Conservation (phyloP, 2,329 filamentous ascomycete genomes). For the Drechslerella coelobrocha region DNA sequence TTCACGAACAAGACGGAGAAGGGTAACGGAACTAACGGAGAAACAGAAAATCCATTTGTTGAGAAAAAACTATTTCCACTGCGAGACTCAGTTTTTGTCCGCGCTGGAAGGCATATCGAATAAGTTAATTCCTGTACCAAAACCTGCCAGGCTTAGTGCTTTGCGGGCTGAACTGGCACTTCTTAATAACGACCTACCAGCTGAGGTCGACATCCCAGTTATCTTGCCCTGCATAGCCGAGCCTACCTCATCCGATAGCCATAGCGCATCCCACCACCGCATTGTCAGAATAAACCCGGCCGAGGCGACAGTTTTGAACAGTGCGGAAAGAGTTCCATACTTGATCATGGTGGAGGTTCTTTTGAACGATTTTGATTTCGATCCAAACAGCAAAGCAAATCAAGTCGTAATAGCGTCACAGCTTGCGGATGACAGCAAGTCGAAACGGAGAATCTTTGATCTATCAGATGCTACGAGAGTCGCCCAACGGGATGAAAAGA, state of each 20-base stretch:
- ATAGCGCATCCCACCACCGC: slow-evolving; percentile 77
- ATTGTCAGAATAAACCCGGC: slow-evolving; percentile 84
- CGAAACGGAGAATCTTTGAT: slow-evolving; percentile 70
- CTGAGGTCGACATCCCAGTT: slow-evolving; percentile 82
- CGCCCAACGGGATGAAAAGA: slow-evolving; percentile 59
- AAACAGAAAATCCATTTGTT: slow-evolving; percentile 74
- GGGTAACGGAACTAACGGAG: slow-evolving; percentile 64
- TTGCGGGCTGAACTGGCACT: slow-evolving; percentile 80
- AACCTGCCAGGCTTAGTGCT: slow-evolving; percentile 79
- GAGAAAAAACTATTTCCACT: slow-evolving; percentile 82
- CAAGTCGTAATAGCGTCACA: slow-evolving; percentile 68
- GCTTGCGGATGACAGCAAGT: slow-evolving; percentile 63
- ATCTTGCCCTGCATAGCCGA: slow-evolving; percentile 73
- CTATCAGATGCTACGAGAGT: slow-evolving; percentile 70
- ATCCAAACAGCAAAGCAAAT: slow-evolving; percentile 76
- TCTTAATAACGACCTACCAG: slow-evolving; percentile 79
- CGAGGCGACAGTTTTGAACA: slow-evolving; percentile 83
- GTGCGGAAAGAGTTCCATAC: slow-evolving; percentile 84
- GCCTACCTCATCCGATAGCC: slow-evolving; percentile 63
- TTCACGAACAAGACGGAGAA: slow-evolving; percentile 30
- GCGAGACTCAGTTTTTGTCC: slow-evolving; percentile 78
- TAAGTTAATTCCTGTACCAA: slow-evolving; percentile 80
- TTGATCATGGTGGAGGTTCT: slow-evolving; percentile 83
- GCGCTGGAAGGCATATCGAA: slow-evolving; percentile 85
- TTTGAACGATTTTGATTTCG: slow-evolving; percentile 81